Base-by-base conservation (phyloP, 140 eudicot species). In the Stevia rebaudiana region DNA sequence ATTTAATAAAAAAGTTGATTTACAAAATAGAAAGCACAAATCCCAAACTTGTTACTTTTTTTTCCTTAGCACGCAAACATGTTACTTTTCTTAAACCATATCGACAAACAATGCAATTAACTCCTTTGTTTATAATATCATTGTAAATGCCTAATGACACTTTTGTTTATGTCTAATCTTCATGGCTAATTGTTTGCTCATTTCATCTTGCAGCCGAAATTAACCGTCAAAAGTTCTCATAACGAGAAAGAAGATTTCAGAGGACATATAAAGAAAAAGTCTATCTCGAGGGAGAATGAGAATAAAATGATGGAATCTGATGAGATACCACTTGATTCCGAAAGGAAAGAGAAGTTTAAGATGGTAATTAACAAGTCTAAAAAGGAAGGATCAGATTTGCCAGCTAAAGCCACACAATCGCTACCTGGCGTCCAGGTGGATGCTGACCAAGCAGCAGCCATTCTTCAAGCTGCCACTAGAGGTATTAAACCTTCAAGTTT, bases 381-480 rank as follows among this genome's bases (percentile, higher is more conserved):
- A 77, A 91, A 77, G 74, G 98, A 92, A 46, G 65, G 67, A 25
- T 79, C 80, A 47, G 96, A 92, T 17, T 43, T 76, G 21, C 80
- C 80, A 11, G 63, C 81, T 12, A 84, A 79, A 68, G 67, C 65
- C 19, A n/a, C 79, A 58, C 76, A 77, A 67, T 84, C 66, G 18
- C 79, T 74, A 52, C 37, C 46, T 75, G 77, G 76, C 49, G 65
- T 83, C 42, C 70, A 78, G 72, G 84, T 92, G 74, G 95, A 92
- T 82, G 87, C 96, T 28, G 86, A 86, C 25, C 85, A 88, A 33
- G 96, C 95, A 3, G 98, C 96, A 33, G 96, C 95, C 57, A 92
- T 92, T 61, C 96, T 92, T 79, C 98, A 92, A 75, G 96, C 98
- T 73, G 98, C 98, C 47, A 85, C 92, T 8, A 79, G 95, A 75